Percentiles rank a stretch among this genome's conserved stretches.
Evolutionary conservation across 495 filamentous ascomycete species (phyloP).

Genomic region (Achaetomiella virescens): DNA sequence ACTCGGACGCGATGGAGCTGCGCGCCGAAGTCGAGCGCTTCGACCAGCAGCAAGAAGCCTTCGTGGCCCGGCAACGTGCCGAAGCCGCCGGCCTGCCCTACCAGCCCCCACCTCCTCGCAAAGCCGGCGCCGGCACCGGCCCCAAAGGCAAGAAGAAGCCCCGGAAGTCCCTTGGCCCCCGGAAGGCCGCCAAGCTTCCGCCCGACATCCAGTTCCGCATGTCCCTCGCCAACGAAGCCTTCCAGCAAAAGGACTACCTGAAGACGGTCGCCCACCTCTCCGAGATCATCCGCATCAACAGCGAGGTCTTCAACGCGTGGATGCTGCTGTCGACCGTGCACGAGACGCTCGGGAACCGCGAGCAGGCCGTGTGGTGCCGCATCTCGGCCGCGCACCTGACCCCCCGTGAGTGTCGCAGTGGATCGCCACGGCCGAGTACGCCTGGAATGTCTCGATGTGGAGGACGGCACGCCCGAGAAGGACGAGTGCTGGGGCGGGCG

Average conservation of each 20-base stretch:
- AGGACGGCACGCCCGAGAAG: constrained; percentile 42
- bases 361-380: constrained; percentile 60
- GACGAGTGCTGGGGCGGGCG: constrained; percentile 46
- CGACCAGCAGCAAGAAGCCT: constrained; percentile 30
- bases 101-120: constrained; percentile 7
- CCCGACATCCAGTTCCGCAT: constrained; percentile 68
- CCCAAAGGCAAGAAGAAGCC: constrained; percentile 16
- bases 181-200: constrained; percentile 65
- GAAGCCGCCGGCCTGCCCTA: constrained; percentile 13
- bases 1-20: constrained; percentile 36
- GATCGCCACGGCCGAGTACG: constrained; percentile 61
- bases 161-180: constrained; percentile 49
- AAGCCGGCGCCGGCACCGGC: constrained; percentile 2
- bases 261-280: constrained; percentile 55
- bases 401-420: constrained; percentile 62
- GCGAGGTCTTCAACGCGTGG: constrained; percentile 77
- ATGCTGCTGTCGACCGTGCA: constrained; percentile 67
- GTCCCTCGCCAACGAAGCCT: constrained; percentile 63
- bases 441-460: constrained; percentile 49
- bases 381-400: constrained; percentile 67
- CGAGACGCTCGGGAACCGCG: constrained; percentile 57
- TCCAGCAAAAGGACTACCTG: constrained; percentile 59
- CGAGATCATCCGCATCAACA: constrained; percentile 72
- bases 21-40: constrained; percentile 30
- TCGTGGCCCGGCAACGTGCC: constrained; percentile 27